Conservation (phyloP, 2,329 filamentous ascomycete species). For the Ophiostoma quercus region DNA sequence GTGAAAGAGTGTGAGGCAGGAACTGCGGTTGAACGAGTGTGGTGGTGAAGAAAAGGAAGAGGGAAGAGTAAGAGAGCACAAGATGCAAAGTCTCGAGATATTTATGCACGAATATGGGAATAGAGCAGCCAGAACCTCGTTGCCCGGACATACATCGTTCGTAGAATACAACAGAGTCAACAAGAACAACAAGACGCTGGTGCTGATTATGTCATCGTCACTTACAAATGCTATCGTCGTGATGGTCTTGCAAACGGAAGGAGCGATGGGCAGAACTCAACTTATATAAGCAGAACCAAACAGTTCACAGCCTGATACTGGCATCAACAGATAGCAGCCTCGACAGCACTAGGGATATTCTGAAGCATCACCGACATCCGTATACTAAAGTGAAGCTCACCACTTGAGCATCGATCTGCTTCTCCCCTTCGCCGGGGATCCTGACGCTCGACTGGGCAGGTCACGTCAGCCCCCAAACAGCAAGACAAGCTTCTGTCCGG, state of each 20-base stretch:
- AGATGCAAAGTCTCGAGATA: background rate
- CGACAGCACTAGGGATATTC: background rate
- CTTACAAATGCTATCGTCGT: background rate
- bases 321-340: background rate
- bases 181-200: background rate
- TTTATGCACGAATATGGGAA: background rate
- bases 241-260: background rate
- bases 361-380: too few species aligned
- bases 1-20: background rate
- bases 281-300: background rate
- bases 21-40: constrained; percentile 4
- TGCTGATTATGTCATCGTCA: constrained; percentile 1
- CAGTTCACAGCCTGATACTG: background rate
- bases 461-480: too few species aligned
- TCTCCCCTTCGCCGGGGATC: too few species aligned
- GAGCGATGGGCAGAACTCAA: background rate
- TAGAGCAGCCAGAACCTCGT: background rate
- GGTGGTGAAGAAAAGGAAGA: background rate
- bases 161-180: background rate
- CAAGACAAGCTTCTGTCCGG: too few species aligned
- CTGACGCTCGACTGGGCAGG: too few species aligned
- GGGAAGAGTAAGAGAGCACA: background rate
- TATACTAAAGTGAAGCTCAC: too few species aligned
- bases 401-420: too few species aligned
- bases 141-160: background rate